A percentile compares a stretch with the other conserved stretches of the same genome.
phyloP scores from a whole-genome alignment of 305 asterid genomes.

The Striga hermonthica region DNA sequence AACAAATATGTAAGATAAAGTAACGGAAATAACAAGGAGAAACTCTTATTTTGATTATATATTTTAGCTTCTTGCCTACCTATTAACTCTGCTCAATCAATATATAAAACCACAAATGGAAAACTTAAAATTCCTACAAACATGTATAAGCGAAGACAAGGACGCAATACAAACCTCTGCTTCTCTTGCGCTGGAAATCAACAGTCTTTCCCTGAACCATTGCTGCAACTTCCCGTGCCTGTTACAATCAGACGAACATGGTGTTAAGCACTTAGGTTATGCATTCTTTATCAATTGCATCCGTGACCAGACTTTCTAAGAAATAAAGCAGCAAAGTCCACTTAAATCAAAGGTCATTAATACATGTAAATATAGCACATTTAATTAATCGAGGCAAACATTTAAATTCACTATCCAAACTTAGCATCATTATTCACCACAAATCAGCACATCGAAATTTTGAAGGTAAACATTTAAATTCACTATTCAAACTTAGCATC shows the following conservation, averaged over 20 bases:
- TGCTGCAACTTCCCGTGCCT: slow-evolving; percentile 93
- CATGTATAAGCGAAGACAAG: slow-evolving; percentile 12
- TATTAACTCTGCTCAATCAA: slow-evolving; percentile 3
- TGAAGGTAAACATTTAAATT: not conserved
- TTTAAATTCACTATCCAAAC: not conserved
- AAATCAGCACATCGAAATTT: not conserved
- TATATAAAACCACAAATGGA: slow-evolving; percentile 17
- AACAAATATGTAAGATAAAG: slow-evolving; percentile 13
- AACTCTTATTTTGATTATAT: not conserved
- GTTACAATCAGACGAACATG: slow-evolving; percentile 36
- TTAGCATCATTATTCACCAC: not conserved
- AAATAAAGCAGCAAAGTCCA: slow-evolving; percentile 22
- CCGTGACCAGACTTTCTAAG: not conserved
- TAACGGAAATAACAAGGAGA: not conserved
- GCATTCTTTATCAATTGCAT: slow-evolving; percentile 24
- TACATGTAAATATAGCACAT: slow-evolving; percentile 11
- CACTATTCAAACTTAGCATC: not conserved
- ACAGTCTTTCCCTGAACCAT: slow-evolving; percentile 92
- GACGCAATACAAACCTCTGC: slow-evolving; percentile 60
- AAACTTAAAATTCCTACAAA: slow-evolving; percentile 16
- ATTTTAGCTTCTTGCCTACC: slow-evolving; percentile 1
- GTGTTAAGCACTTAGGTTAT: slow-evolving; percentile 10
- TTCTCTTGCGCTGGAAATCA: slow-evolving; percentile 94
- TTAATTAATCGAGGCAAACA: slow-evolving; percentile 1
- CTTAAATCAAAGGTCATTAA: slow-evolving; percentile 12